Percentiles rank a stretch among this genome's conserved stretches.
Evolutionary conservation across 257 asterid species (phyloP).

Genomic region (Solanum pennellii): DNA sequence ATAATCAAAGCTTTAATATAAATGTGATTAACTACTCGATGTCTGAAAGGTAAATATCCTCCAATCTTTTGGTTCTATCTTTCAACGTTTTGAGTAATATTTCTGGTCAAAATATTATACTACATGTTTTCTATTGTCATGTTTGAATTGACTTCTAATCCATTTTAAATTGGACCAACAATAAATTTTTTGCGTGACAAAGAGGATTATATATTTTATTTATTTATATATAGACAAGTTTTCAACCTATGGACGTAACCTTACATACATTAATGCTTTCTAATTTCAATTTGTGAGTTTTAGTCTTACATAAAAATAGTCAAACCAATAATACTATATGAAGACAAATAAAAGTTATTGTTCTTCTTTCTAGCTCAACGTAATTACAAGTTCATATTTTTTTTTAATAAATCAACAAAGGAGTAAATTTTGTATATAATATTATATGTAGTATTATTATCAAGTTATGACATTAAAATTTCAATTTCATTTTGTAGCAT

Average conservation of each 20-base stretch:
- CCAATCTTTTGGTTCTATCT: neutral
- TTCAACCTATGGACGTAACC: neutral
- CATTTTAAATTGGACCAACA: neutral
- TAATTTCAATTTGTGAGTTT: neutral
- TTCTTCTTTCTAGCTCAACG: neutral
- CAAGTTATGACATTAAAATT: no score
- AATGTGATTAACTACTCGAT: neutral
- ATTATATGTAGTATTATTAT: no score
- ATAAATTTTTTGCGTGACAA: neutral
- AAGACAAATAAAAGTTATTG: neutral
- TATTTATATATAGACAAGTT: neutral
- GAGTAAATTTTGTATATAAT: no score
- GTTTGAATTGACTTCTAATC: neutral
- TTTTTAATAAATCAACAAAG: neutral
- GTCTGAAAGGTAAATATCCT: neutral
- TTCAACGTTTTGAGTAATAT: neutral
- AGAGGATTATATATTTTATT: neutral
- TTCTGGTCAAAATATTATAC: neutral
- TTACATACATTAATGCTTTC: neutral
- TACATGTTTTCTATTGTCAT: neutral
- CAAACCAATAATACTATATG: neutral
- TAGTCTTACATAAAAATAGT: neutral
- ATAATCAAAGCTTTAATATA: neutral
- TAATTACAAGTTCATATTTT: neutral
- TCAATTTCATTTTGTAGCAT: no score